Conservation (phyloP, 2,329 filamentous ascomycete genomes). For the Knoxdaviesia proteae region DNA sequence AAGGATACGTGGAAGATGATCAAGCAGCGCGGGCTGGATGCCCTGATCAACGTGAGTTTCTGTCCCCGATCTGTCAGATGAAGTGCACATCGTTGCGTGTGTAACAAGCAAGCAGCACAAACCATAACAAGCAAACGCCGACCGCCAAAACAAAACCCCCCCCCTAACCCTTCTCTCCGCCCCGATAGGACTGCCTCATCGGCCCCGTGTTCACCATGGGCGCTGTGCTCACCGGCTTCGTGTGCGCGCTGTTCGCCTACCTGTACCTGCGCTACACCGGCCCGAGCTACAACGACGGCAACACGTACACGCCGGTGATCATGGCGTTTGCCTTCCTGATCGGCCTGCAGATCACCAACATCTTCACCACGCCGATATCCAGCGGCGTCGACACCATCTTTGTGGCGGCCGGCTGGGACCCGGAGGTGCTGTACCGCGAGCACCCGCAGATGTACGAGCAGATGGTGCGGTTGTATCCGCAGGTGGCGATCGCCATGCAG, state of each 20-base stretch:
- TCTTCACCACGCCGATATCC: slow-evolving; percentile 73
- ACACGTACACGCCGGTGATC: slow-evolving; percentile 53
- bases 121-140: too few species aligned
- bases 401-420: slow-evolving; percentile 51
- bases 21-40: slow-evolving; percentile 78
- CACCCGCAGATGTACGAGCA: slow-evolving; percentile 64
- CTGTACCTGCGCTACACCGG: slow-evolving; percentile 69
- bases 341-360: slow-evolving; percentile 70
- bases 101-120: too few species aligned
- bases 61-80: too few species aligned
- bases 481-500: slow-evolving; percentile 61
- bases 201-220: slow-evolving; percentile 58
- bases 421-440: slow-evolving; percentile 54
- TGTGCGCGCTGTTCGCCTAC: slow-evolving; percentile 63
- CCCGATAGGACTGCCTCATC: slow-evolving; percentile 50
- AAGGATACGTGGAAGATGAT: slow-evolving; percentile 87
- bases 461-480: slow-evolving; percentile 66
- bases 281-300: slow-evolving; percentile 52
- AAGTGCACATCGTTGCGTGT: too few species aligned
- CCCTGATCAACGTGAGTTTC: slow-evolving; percentile 46
- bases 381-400: slow-evolving; percentile 88
- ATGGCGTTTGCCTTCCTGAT: slow-evolving; percentile 78
- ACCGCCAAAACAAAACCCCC: fast-evolving
- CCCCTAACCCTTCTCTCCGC: neutral
- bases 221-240: slow-evolving; percentile 63